These are phyloP conservation scores for Medicago lupulina DNA, from an alignment of 306 rosid genomes.

Conservation along the genomic window DNA sequence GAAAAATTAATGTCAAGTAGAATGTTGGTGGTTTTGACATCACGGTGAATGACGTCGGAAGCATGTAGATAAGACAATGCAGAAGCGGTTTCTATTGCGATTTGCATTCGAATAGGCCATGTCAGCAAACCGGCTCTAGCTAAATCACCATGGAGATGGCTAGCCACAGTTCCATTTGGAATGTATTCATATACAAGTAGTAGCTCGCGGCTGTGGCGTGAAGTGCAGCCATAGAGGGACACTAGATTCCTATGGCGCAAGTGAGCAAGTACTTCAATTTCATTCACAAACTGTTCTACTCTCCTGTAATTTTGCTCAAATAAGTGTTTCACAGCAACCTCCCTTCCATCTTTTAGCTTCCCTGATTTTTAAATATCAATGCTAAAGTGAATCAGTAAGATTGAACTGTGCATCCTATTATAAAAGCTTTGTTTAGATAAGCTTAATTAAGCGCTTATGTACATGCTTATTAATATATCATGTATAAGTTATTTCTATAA, in stretches of 20 bases:
- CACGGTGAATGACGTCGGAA: conserved; percentile 73
- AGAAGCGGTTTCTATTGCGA: conserved; percentile 71
- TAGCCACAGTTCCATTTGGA: conserved; percentile 74
- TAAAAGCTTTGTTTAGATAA: not conserved
- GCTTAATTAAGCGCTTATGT: not conserved
- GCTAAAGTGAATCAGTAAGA: conserved; percentile 1
- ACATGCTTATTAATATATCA: too few species aligned
- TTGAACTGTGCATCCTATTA: conserved; percentile 1
- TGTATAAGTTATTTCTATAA: not conserved
- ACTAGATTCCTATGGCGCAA: conserved; percentile 71
- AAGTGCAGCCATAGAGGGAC: conserved; percentile 78
- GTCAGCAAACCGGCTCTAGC: conserved; percentile 49
- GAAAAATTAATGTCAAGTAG: conserved; percentile 59
- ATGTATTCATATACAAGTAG: conserved; percentile 78
- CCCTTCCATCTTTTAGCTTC: conserved; percentile 75
- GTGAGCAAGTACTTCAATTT: conserved; percentile 63
- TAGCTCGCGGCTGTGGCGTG: conserved; percentile 64
- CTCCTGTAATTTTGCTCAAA: conserved; percentile 62
- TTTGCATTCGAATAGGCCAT: conserved; percentile 66
- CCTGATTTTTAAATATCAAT: conserved; percentile 48
- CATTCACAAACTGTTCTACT: conserved; percentile 68
- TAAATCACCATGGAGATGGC: conserved; percentile 72
- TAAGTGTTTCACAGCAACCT: conserved; percentile 79
- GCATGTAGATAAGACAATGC: conserved; percentile 81
- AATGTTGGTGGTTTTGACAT: conserved; percentile 79